Conservation (phyloP, 257 asterid species). For the Ilex asprella region DNA sequence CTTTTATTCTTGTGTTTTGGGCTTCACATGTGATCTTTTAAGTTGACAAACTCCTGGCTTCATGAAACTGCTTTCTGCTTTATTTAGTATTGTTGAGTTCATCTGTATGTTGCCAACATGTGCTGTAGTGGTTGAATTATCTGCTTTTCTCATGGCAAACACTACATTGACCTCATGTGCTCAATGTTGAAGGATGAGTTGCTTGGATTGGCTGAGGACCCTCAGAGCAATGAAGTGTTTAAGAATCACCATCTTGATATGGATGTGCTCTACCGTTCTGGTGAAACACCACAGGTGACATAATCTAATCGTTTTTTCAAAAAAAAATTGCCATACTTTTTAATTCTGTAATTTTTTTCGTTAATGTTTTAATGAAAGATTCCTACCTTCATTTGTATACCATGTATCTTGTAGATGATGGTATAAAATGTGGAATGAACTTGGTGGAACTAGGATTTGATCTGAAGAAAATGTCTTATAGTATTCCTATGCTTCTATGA, state of each 20-base stretch:
- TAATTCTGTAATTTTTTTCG: too few species aligned
- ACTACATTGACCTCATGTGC: not conserved
- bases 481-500: too few species aligned
- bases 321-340: too few species aligned
- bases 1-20: not conserved
- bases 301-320: too few species aligned
- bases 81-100: not conserved
- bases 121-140: not conserved
- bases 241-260: slow-evolving; percentile 57
- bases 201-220: slow-evolving; percentile 79
- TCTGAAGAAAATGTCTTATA: too few species aligned
- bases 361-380: too few species aligned
- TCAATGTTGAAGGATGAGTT: slow-evolving; percentile 71
- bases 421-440: too few species aligned
- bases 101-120: not conserved
- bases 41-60: not conserved
- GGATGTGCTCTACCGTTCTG: slow-evolving; percentile 77
- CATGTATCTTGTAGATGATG: too few species aligned
- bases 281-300: slow-evolving; percentile 78
- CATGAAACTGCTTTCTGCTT: not conserved
- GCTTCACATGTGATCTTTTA: not conserved
- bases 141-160: not conserved
- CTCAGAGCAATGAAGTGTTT: slow-evolving; percentile 46
- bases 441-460: too few species aligned
- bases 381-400: too few species aligned